A percentile compares a stretch with the other conserved stretches of the same genome.
These are phyloP conservation scores for Fusarium longipes DNA, from an alignment of 2,329 filamentous ascomycete species.

Conservation along the genomic window DNA sequence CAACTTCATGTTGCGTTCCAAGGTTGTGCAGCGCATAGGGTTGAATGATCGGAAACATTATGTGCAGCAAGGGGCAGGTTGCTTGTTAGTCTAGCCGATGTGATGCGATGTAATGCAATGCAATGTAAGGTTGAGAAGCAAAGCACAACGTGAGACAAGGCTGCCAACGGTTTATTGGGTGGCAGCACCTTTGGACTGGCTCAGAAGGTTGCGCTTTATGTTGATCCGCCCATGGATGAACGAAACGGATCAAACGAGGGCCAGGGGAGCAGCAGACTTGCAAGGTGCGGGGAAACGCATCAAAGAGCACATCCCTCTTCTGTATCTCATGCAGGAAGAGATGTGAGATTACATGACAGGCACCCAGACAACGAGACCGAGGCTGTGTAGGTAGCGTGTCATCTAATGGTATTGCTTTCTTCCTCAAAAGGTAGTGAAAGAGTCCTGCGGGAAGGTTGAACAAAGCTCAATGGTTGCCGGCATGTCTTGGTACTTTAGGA, in stretches of 20 bases:
- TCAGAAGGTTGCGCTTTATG: conserved; percentile 28
- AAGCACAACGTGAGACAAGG: conserved; percentile 29
- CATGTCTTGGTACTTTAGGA: conserved; percentile 15
- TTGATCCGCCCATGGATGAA: conserved; percentile 35
- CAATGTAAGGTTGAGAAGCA: conserved; percentile 30
- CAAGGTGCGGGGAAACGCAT: conserved; percentile 42
- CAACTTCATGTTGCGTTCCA: conserved; percentile 28
- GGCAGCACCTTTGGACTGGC: conserved; percentile 21
- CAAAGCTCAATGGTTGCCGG: conserved; percentile 3
- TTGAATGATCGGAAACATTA: conserved; percentile 32
- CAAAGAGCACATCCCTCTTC: conserved; percentile 16
- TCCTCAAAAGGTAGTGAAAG: conserved; percentile 24
- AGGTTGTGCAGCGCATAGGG: conserved; percentile 32
- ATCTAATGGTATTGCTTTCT: conserved; percentile 18
- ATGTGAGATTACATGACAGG: conserved; percentile 44
- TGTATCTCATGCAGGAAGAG: conserved; percentile 30
- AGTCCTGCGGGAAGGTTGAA: conserved; percentile 23
- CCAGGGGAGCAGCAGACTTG: conserved; percentile 29
- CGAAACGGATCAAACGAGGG: conserved; percentile 20
- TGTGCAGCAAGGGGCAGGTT: conserved; percentile 30
- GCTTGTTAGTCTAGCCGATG: conserved; percentile 25
- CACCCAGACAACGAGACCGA: conserved; percentile 25
- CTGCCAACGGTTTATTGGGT: conserved; percentile 36
- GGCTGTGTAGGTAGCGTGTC: conserved; percentile 36
- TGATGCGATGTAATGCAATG: conserved; percentile 26